A percentile compares a stretch with the other conserved stretches of the same genome.
Conservation (phyloP, 2,329 filamentous ascomycete species). For the Cladophialophora carrionii region DNA sequence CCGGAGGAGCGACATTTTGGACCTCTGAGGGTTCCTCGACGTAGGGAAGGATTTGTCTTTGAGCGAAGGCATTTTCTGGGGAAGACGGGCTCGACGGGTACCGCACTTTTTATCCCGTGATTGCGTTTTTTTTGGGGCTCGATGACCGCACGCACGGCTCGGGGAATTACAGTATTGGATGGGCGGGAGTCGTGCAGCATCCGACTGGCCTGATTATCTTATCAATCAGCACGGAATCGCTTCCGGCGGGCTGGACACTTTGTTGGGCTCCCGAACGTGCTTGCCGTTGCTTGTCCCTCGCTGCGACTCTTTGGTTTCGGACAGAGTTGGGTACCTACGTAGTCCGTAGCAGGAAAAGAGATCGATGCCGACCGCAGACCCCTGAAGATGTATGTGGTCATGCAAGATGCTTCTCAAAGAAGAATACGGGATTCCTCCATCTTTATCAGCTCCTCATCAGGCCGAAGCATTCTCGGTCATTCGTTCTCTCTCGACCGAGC, state of each 20-base stretch:
- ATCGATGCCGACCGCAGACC: background rate
- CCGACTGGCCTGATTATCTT: slow-evolving; percentile 17
- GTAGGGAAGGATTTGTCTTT: background rate
- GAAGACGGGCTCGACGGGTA: background rate
- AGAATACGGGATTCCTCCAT: background rate
- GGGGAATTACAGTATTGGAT: slow-evolving; percentile 10
- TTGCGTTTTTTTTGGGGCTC: background rate
- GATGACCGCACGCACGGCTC: slow-evolving; percentile 11
- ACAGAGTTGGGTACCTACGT: background rate
- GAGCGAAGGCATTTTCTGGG: slow-evolving; percentile 8
- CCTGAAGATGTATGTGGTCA: background rate
- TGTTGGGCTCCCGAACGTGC: background rate
- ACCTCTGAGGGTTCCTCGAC: background rate
- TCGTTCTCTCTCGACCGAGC: background rate
- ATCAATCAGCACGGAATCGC: slow-evolving; percentile 22
- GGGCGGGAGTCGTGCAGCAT: background rate
- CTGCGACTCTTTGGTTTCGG: background rate
- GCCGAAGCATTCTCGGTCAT: background rate
- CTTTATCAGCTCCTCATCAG: background rate
- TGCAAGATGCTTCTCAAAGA: background rate
- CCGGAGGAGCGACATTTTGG: slow-evolving; percentile 31
- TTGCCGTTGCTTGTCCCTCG: background rate
- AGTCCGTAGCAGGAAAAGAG: background rate
- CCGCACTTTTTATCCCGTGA: slow-evolving; percentile 9
- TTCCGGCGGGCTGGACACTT: background rate